Evolutionary conservation across 1,284 basidiomycete species (phyloP).

Genomic region (Vanrija sp.): DNA sequence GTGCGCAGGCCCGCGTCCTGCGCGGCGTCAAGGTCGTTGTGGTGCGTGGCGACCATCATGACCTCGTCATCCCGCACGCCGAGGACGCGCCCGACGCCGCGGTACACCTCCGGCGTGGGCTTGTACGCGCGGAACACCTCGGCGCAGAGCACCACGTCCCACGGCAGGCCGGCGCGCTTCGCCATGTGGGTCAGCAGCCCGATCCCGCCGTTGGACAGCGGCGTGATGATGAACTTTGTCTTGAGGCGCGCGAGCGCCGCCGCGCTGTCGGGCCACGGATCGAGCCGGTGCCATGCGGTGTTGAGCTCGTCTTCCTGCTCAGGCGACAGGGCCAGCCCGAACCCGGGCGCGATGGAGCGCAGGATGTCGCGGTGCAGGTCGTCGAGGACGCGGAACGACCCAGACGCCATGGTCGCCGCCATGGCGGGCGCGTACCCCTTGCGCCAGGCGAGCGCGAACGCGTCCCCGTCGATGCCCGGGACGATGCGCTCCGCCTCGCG

Average conservation of each 20-base stretch:
- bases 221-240: slow-evolving; percentile 6
- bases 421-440: slow-evolving; percentile 10
- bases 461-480: slow-evolving; percentile 3
- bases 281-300: slow-evolving; percentile 10
- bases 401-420: slow-evolving; percentile 5
- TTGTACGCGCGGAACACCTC: slow-evolving; percentile 16
- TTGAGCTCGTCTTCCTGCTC: slow-evolving; percentile 7
- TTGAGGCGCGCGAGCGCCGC: slow-evolving; percentile 2
- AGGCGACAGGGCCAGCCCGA: neutral
- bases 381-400: slow-evolving; percentile 8
- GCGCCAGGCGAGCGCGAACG: slow-evolving; percentile 12
- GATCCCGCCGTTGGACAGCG: slow-evolving; percentile 13
- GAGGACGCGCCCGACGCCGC: slow-evolving; percentile 7
- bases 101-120: slow-evolving; percentile 6
- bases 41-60: slow-evolving; percentile 16
- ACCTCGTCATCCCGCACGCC: slow-evolving; percentile 1
- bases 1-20: slow-evolving; percentile 9
- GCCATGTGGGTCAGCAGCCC: slow-evolving; percentile 11
- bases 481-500: neutral
- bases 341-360: neutral
- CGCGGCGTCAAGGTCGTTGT: slow-evolving; percentile 12
- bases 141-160: slow-evolving; percentile 10
- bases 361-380: slow-evolving; percentile 13
- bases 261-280: slow-evolving; percentile 8
- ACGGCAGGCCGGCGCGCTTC: slow-evolving; percentile 8